phyloP scores from a whole-genome alignment of 176 grass and related monocot species.

The Miscanthus lutarioriparius region DNA sequence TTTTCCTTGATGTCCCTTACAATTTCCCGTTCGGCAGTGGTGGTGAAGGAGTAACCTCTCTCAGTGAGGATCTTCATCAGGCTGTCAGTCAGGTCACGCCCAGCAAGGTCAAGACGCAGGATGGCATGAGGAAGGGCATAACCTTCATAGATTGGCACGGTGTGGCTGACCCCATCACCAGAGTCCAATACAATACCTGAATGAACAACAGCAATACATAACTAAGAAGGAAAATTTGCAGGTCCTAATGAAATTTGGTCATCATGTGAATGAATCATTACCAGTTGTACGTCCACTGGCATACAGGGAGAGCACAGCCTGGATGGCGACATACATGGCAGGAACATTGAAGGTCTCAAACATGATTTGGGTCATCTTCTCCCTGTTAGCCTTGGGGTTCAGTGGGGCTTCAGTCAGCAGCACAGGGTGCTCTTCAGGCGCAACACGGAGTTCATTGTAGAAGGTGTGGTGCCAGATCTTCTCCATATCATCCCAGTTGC shows the following conservation, averaged over 20 bases:
- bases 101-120: conserved; percentile 48
- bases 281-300: conserved; percentile 53
- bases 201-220: background rate
- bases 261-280: conserved; percentile 10
- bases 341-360: conserved; percentile 54
- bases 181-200: conserved; percentile 49
- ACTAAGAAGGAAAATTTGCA: background rate
- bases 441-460: conserved; percentile 49
- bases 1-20: conserved; percentile 55
- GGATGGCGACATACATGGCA: conserved; percentile 57
- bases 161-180: conserved; percentile 51
- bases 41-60: conserved; percentile 54
- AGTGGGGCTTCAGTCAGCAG: conserved; percentile 54
- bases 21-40: conserved; percentile 51
- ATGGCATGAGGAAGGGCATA: conserved; percentile 51
- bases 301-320: conserved; percentile 51
- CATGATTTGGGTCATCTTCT: conserved; percentile 58
- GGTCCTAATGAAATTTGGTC: background rate
- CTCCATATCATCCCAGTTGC: conserved; percentile 59
- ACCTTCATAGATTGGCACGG: conserved; percentile 47
- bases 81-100: conserved; percentile 48
- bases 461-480: conserved; percentile 56
- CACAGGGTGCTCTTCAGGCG: conserved; percentile 51
- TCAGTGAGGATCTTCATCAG: conserved; percentile 55
- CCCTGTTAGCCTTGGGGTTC: conserved; percentile 53